Conservation (phyloP, 2,329 filamentous ascomycete species). For the Fusarium bactridioides region DNA sequence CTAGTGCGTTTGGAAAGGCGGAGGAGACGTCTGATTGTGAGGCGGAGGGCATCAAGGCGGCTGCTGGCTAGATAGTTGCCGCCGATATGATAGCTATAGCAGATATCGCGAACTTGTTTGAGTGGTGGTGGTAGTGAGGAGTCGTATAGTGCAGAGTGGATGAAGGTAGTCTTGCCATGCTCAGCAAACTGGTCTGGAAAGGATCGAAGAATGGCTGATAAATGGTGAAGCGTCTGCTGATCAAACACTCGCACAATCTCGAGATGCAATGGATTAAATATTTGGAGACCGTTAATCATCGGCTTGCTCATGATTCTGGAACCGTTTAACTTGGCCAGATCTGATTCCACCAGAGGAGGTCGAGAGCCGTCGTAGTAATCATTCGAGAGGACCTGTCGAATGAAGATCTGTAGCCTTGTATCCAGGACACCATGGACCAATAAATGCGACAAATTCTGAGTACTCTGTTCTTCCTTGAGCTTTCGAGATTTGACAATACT, state of each 20-base stretch:
- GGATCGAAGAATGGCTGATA: not conserved
- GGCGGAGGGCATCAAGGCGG: not conserved
- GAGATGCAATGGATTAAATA: not conserved
- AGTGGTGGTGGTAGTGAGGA: not conserved
- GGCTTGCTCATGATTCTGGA: rapidly evolving
- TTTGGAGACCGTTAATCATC: not conserved
- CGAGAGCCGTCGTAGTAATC: not conserved
- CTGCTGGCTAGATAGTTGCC: not conserved
- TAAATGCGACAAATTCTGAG: rapidly evolving
- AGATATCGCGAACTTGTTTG: not conserved
- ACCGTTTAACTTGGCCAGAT: rapidly evolving
- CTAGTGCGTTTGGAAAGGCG: not conserved
- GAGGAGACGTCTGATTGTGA: not conserved
- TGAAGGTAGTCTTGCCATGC: not conserved
- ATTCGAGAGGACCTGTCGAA: not conserved
- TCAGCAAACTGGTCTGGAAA: not conserved
- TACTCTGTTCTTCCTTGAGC: rapidly evolving
- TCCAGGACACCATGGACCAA: not conserved
- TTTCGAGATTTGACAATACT: rapidly evolving
- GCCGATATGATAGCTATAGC: not conserved
- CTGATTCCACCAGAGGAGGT: not conserved
- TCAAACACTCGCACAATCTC: not conserved
- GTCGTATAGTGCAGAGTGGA: not conserved
- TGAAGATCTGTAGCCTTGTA: not conserved
- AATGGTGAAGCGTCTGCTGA: not conserved